A percentile compares a stretch with the other conserved stretches of the same genome.
Evolutionary conservation across 768 basidiomycete genomes (phyloP).

Genomic region (Crucibulum laeve): DNA sequence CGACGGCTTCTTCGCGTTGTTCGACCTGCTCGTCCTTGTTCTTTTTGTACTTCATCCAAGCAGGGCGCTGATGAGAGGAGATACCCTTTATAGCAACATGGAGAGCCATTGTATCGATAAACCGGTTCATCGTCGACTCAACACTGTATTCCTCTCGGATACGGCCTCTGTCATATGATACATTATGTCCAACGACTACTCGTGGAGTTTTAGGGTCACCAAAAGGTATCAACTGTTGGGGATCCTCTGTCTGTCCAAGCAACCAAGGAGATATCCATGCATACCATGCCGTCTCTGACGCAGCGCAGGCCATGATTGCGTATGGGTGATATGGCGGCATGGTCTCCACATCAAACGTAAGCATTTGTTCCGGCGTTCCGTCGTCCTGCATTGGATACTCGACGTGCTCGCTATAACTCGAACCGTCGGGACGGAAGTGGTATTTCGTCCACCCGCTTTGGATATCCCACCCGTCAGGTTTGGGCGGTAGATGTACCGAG

Average conservation of each 20-base stretch:
- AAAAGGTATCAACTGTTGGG: slow-evolving; percentile 72
- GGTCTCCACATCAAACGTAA: slow-evolving; percentile 93
- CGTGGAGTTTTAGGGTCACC: slow-evolving; percentile 50
- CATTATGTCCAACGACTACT: slow-evolving; percentile 89
- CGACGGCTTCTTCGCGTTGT: slow-evolving; percentile 59
- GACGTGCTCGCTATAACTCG: slow-evolving; percentile 71
- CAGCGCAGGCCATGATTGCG: slow-evolving; percentile 87
- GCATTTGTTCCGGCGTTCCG: slow-evolving; percentile 62
- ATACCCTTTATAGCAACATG: slow-evolving; percentile 94
- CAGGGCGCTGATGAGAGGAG: slow-evolving; percentile 89
- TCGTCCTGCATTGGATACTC: slow-evolving; percentile 60
- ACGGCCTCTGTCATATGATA: slow-evolving; percentile 88
- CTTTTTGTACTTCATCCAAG: slow-evolving; percentile 87
- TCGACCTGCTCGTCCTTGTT: slow-evolving; percentile 51
- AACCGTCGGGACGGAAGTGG: slow-evolving; percentile 64
- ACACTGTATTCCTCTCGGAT: slow-evolving; percentile 81
- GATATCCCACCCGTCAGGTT: slow-evolving; percentile 44
- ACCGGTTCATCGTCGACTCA: slow-evolving; percentile 64
- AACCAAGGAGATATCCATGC: slow-evolving; percentile 96
- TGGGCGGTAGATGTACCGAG: slow-evolving; percentile 49
- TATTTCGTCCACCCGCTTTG: slow-evolving; percentile 92
- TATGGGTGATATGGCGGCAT: slow-evolving; percentile 79
- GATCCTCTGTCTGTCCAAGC: slow-evolving; percentile 48
- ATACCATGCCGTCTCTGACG: slow-evolving; percentile 84
- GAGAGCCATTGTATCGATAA: slow-evolving; percentile 91